Conservation (phyloP, 2,329 filamentous ascomycete genomes). For the Nothopassalora personata region DNA sequence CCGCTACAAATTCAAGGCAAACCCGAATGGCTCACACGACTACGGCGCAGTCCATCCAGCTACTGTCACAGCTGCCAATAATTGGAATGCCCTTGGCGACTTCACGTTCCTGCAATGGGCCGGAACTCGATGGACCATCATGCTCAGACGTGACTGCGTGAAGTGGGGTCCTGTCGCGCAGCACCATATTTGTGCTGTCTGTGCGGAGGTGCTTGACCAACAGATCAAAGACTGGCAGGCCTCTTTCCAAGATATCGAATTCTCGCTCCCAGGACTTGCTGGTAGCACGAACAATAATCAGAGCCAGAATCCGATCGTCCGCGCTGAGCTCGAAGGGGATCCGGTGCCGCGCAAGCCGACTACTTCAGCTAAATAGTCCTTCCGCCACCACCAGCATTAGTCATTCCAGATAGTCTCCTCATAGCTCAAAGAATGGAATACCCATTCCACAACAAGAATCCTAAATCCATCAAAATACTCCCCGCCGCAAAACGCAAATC, state of each 20-base stretch:
- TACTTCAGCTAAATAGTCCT: background rate
- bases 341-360: background rate
- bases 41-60: background rate
- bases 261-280: background rate
- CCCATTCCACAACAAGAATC: slow-evolving; percentile 52
- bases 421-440: slow-evolving; percentile 34
- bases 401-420: background rate
- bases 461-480: slow-evolving; percentile 48
- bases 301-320: background rate
- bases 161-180: background rate
- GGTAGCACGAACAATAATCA: background rate
- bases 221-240: background rate
- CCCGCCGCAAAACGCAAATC: slow-evolving; percentile 60
- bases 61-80: background rate
- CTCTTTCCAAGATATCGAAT: background rate
- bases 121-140: background rate
- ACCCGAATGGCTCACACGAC: background rate
- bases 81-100: background rate
- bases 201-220: background rate
- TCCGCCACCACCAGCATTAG: background rate
- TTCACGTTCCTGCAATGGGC: background rate
- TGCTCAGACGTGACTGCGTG: background rate
- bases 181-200: background rate
- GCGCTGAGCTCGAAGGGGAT: background rate
- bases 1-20: background rate